A percentile compares a stretch with the other conserved stretches of the same genome.
Evolutionary conservation across 371 early-diverging fungal genomes (phyloP).

Genomic region (Choanephora cucurbitarum): DNA sequence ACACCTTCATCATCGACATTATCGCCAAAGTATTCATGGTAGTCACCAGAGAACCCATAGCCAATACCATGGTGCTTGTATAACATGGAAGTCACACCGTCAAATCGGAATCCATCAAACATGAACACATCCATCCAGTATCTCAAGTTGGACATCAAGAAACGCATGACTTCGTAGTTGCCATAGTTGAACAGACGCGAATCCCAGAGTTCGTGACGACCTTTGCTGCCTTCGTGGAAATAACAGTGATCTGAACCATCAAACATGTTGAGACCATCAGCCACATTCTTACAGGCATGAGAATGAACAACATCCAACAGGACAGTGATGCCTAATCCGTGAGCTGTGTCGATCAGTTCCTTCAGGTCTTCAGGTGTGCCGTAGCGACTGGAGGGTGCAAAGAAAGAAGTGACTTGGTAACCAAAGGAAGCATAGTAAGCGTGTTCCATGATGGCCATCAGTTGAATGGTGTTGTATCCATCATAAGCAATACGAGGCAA

Average conservation of each 20-base stretch:
- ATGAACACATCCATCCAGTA: slow-evolving; percentile 89
- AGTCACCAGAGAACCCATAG: slow-evolving; percentile 90
- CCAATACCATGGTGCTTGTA: slow-evolving; percentile 95
- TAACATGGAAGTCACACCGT: slow-evolving; percentile 96
- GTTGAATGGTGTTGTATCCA: slow-evolving; percentile 93
- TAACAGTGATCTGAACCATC: slow-evolving; percentile 96
- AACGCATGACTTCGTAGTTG: slow-evolving; percentile 86
- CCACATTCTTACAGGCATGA: slow-evolving; percentile 93
- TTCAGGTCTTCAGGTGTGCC: slow-evolving; percentile 92
- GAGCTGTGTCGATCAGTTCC: slow-evolving; percentile 91
- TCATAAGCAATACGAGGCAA: slow-evolving; percentile 87
- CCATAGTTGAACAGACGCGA: slow-evolving; percentile 94
- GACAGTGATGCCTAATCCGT: slow-evolving; percentile 84
- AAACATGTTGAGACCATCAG: slow-evolving; percentile 93
- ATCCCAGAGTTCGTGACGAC: slow-evolving; percentile 94
- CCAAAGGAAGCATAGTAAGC: slow-evolving; percentile 98
- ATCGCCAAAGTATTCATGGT: slow-evolving; percentile 91
- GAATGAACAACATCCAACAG: slow-evolving; percentile 96
- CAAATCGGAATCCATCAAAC: slow-evolving; percentile 98
- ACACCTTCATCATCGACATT: slow-evolving; percentile 85
- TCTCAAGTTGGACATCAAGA: slow-evolving; percentile 91
- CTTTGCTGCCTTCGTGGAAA: slow-evolving; percentile 89
- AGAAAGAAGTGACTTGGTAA: slow-evolving; percentile 96
- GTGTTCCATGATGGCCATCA: slow-evolving; percentile 99
- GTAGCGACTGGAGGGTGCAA: slow-evolving; percentile 88